Evolutionary conservation across 164 flowering plant genomes (phyloP), one percentile per base, ranked within the genome.

Genomic region (Macadamia tetraphylla): DNA sequence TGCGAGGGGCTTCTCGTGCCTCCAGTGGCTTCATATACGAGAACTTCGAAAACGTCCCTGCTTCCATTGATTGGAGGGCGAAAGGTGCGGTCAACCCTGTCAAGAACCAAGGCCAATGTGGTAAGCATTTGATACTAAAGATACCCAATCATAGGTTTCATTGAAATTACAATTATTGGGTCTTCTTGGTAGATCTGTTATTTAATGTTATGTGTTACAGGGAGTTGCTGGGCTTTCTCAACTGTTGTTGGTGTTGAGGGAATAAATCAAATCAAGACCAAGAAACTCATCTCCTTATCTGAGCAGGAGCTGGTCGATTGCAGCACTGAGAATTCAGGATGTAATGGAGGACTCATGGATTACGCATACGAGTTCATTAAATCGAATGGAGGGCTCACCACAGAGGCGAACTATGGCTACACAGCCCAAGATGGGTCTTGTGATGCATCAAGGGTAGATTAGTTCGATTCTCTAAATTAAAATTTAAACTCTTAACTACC

Each of bases 181-280:
- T 2, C 5, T 2, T 35, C 40, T 35, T 35, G 40, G 3, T 23
- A 23, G 40, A 35, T 35, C 5, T 35, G 3, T 35, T 35, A 2
- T 35, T 35, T 35, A 2, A 35, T 35, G 40, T 5, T 23, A 35
- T 35, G 40, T 31, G n/a, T 42, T 66, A 60, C 73, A 92, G 98
- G 97, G 29, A 35, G 40, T 35, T 35, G 40, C 40, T 35, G 40
- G 40, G 40, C 40, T 2, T 35, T 35, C 5, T 35, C 95, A 17
- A 81, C 95, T 0, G 86, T 90, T 10, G 96, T 67, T 10, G 88
- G 91, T 0, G 92, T 88, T 2, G 98, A 93, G 69, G 95, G 98
- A 1, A 86, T 93, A 44, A 88, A 88, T 67, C 78, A 85, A 9
- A 82, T 93, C 63, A 86, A 77, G 72, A 89, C 96, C 52, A 83